These are phyloP conservation scores for Spiraea crenata DNA, from an alignment of 331 rosid genomes.

Conservation along the genomic window DNA sequence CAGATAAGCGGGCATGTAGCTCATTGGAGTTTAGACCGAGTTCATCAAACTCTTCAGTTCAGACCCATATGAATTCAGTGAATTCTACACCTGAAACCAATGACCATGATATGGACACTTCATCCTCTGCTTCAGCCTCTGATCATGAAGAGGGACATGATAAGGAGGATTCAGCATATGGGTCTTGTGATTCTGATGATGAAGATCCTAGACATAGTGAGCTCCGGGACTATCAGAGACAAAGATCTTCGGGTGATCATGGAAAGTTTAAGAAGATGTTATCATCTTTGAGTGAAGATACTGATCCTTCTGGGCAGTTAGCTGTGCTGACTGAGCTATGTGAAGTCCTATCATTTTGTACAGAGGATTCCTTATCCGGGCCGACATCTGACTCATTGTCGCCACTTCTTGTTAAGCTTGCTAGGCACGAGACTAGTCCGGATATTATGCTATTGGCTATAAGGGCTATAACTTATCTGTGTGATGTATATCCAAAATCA, in stretches of 20 bases:
- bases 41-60: conserved; percentile 65
- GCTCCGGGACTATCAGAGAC: conserved; percentile 68
- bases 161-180: conserved; percentile 83
- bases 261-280: conserved; percentile 71
- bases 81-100: conserved; percentile 46
- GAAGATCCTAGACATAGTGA: conserved; percentile 63
- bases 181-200: conserved; percentile 95
- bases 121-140: conserved; percentile 85
- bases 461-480: conserved; percentile 90
- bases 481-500: conserved; percentile 82
- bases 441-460: conserved; percentile 80
- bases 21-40: conserved; percentile 85
- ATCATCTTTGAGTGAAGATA: conserved; percentile 61
- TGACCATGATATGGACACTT: conserved; percentile 90
- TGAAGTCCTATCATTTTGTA: conserved; percentile 82
- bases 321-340: conserved; percentile 78
- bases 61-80: conserved; percentile 46
- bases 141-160: conserved; percentile 81
- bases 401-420: conserved; percentile 67
- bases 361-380: conserved; percentile 85
- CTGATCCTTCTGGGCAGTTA: conserved; percentile 66
- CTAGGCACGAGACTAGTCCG: conserved; percentile 62
- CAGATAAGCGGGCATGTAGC: conserved; percentile 83
- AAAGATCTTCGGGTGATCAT: conserved; percentile 69
- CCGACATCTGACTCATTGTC: conserved; percentile 64